These are phyloP conservation scores for Neonectria sp. DNA, from an alignment of 2,329 filamentous ascomycete species.

Conservation along the genomic window DNA sequence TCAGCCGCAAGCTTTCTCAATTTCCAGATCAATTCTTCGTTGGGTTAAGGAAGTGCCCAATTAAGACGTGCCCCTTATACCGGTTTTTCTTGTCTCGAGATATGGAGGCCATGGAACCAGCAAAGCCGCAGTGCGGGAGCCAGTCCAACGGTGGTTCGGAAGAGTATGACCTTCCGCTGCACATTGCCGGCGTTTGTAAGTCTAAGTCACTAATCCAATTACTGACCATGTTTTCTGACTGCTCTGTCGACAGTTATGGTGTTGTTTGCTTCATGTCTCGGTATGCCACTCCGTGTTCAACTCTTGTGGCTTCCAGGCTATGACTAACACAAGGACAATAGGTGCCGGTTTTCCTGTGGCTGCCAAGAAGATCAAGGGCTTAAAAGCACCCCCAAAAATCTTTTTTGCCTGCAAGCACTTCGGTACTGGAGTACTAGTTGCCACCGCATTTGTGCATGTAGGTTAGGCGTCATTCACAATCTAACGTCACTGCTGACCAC, in stretches of 20 bases:
- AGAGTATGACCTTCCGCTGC: slow-evolving; percentile 48
- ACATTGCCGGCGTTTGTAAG: slow-evolving; percentile 52
- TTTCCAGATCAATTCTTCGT: too few species aligned
- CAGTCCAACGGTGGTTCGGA: slow-evolving; percentile 3
- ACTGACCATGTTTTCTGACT: neutral
- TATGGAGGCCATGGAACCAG: slow-evolving; percentile 15
- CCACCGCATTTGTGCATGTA: slow-evolving; percentile 81
- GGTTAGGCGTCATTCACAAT: slow-evolving; percentile 37
- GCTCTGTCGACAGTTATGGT: slow-evolving; percentile 40
- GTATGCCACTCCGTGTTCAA: slow-evolving; percentile 15
- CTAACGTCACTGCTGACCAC: slow-evolving; percentile 8
- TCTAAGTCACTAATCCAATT: neutral
- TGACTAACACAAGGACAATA: slow-evolving; percentile 27
- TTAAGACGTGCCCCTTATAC: neutral
- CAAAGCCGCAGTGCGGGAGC: slow-evolving; percentile 50
- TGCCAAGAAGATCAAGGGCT: slow-evolving; percentile 69
- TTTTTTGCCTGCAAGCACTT: slow-evolving; percentile 78
- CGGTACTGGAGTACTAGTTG: slow-evolving; percentile 80
- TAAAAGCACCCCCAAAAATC: slow-evolving; percentile 69
- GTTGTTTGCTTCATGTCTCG: slow-evolving; percentile 45
- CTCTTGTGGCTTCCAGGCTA: neutral
- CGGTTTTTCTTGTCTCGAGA: neutral
- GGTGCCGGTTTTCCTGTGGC: slow-evolving; percentile 68
- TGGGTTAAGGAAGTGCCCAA: neutral
- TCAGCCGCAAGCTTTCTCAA: neutral